Percentiles rank a stretch among this genome's conserved stretches.
phyloP scores from a whole-genome alignment of 495 filamentous ascomycete species.

The Neurospora sp. region DNA sequence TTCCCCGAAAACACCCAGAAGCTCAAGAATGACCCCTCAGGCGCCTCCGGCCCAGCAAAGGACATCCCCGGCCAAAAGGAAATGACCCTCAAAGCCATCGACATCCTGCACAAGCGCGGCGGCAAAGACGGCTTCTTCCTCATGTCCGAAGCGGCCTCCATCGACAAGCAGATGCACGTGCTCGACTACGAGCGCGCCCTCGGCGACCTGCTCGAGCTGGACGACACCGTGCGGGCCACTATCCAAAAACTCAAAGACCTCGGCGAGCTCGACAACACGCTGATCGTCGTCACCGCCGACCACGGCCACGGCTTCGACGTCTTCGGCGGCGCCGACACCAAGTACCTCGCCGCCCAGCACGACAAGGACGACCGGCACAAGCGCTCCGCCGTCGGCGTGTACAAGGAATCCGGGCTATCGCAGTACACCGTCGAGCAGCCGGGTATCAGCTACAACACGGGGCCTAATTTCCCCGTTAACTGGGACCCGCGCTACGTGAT shows the following conservation, averaged over 20 bases:
- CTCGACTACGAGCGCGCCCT: constrained; percentile 69
- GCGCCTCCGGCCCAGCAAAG: constrained; percentile 43
- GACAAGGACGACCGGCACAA: constrained; percentile 46
- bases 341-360: constrained; percentile 49
- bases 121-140: constrained; percentile 62
- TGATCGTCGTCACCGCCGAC: constrained; percentile 64
- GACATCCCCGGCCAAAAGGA: constrained; percentile 67
- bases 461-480: constrained; percentile 58
- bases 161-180: constrained; percentile 72
- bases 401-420: constrained; percentile 54
- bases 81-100: constrained; percentile 73
- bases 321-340: constrained; percentile 39
- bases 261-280: constrained; percentile 50
- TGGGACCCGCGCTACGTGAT: constrained; percentile 71
- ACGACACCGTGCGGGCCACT: constrained; percentile 61
- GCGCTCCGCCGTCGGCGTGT: constrained; percentile 57
- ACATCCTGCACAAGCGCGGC: constrained; percentile 53
- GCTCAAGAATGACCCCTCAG: constrained; percentile 52
- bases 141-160: constrained; percentile 66
- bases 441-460: constrained; percentile 47
- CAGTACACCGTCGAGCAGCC: constrained; percentile 47
- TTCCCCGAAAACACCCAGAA: constrained; percentile 50
- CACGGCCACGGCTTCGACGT: constrained; percentile 67
- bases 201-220: constrained; percentile 65
- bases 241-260: constrained; percentile 49